Base-by-base conservation (phyloP, 805 yeast species). In the Cyberlindnera euphorbiae region DNA sequence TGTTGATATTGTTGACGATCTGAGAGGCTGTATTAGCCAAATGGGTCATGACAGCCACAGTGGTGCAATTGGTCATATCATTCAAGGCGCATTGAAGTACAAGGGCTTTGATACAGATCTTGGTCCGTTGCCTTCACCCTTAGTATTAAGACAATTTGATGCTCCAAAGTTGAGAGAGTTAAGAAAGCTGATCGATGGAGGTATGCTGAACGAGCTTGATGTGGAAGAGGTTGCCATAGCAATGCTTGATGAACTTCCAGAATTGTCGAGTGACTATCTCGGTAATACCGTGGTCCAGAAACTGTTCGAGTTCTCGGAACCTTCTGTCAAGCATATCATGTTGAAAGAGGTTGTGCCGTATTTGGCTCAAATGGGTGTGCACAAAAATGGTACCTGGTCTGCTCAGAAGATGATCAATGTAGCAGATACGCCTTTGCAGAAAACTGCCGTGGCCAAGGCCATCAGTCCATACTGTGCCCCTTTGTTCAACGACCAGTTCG, bases 311-410 rank as follows among this genome's bases (percentile, higher is more conserved):
- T 67, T 70, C 35, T 73, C 87, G 30, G 75, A 85, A 5, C 75
- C 81, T 14, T 68, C 79, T 4, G 69, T 88, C 39, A 85, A 86
- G 53, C 81, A 84, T 47, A 73, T 82, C 56, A 82, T 93, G 86
- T 70, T 93, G 38, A 76, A 82, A 51, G 75, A 75, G 45, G 75
- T 94, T 27, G 67, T 82, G 4, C 94, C 89, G 18, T 85, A 72
- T 53, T 66, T 93, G 45, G 85, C 96, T 1, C 94, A 87, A 49
- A 82, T 90, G 69, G 93, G 97, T 50, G 81, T 87, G 38, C 98
- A 93, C 64, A 93, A 93, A 55, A 93, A 93, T 59, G 98, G 98
- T 44, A 93, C 98, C 5, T 93, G 98, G 98, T 97, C 97, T 2
- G 95, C 96, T 17, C 98, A 93, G 60, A 93, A 90, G 60, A 81